Base-by-base conservation (phyloP, 2,329 filamentous ascomycete genomes). In the Lachnellula arida region DNA sequence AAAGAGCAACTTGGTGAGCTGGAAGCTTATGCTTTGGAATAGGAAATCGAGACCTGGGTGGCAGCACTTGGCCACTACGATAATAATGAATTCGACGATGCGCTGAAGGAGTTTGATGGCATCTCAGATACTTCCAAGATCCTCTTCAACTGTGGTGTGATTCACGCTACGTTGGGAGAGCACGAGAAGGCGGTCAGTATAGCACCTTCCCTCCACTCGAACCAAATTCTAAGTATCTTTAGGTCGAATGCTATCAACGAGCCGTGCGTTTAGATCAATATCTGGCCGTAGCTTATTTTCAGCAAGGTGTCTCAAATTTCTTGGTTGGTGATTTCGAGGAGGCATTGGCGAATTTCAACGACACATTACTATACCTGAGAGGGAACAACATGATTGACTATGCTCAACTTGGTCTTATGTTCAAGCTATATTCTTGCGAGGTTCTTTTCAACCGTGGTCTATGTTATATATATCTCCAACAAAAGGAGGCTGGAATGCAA, bases 31-130 rank as follows among this genome's bases (percentile, higher is more conserved):
- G 54, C 15, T 28, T 34, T n/a, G 17, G 23, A 56, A 49, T 60
- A 74, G 92, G 94, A 99, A 88, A 99, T 99, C 74, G 93, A 97
- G 77, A 96, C 91, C 49, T 99, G 94, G 94, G 94, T 97, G 64
- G 80, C 87, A 72, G 94, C 94, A 74, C 84, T 99, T 54, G 85
- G 79, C 66, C 87, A 87, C 71, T 99, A 99, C 77, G 94, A 99
- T 76, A 94, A 93, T 76, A 96, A 96, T 75, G 91, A 99, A 70
- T 97, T 96, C 74, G 93, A 97, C 68, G 88, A 93, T 63, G 86
- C 94, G 28, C 76, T 97, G 60, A 82, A 80, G 65, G 84, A 89
- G 59, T 97, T 99, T 70, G 88, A 90, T 60, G 83, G 80, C 65
- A 96, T 99, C 68, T 81, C 88, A 59, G 94, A 97, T 72, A 99